Evolutionary conservation across 2,329 filamentous ascomycete genomes (phyloP).

Genomic region (Tympanopsis confertula): DNA sequence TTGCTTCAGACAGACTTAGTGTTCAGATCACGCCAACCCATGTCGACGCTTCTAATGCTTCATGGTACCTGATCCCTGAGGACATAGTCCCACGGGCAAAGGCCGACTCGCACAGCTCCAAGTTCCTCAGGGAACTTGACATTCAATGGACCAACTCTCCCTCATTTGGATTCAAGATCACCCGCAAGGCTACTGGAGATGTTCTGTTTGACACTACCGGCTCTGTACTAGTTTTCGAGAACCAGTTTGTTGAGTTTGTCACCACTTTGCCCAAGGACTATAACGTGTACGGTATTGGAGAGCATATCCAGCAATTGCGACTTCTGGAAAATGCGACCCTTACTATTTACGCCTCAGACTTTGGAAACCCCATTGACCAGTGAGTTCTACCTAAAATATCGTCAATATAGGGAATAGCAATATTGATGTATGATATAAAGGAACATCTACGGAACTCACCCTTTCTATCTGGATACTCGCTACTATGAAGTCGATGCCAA

Average conservation of each 20-base stretch:
- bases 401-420: too few species aligned
- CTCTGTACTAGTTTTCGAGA: conserved; percentile 57
- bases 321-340: conserved; percentile 65
- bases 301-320: conserved; percentile 59
- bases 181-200: conserved; percentile 46
- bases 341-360: conserved; percentile 58
- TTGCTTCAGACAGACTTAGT: conserved; percentile 53
- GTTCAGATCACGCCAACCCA: conserved; percentile 60
- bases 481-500: conserved; percentile 49
- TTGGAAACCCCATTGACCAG: conserved; percentile 48
- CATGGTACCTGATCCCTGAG: conserved; percentile 58
- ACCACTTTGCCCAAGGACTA: conserved; percentile 57
- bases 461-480: conserved; percentile 69
- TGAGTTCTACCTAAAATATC: not conserved
- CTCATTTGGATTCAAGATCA: conserved; percentile 59
- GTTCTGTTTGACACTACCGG: conserved; percentile 57
- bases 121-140: conserved; percentile 40
- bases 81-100: conserved; percentile 39
- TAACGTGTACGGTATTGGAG: conserved; percentile 66
- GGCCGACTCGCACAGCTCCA: conserved; percentile 17
- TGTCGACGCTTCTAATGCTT: conserved; percentile 46
- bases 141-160: conserved; percentile 39
- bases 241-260: conserved; percentile 68
- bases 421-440: conserved; percentile 8
- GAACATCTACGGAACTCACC: conserved; percentile 68